These are phyloP conservation scores for Ceratocystis colombiana DNA, from an alignment of 2,329 filamentous ascomycete species.

Conservation along the genomic window DNA sequence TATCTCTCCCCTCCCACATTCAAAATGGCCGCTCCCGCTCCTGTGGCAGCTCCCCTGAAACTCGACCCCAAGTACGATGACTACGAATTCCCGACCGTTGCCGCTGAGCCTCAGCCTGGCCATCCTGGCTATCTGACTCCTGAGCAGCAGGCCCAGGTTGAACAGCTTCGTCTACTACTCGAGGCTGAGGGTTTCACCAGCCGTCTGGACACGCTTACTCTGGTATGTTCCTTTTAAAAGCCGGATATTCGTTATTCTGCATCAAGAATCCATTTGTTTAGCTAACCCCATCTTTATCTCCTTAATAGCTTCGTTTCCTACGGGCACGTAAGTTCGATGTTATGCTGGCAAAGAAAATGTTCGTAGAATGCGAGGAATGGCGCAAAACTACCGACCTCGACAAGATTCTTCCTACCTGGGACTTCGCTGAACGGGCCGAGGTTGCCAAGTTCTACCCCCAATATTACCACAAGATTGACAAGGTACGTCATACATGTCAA, in stretches of 20 bases:
- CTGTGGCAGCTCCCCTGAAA: conserved; percentile 35
- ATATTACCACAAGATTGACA: conserved; percentile 97
- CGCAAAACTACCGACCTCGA: conserved; percentile 77
- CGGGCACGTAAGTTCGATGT: conserved; percentile 94
- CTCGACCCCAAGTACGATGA: conserved; percentile 87
- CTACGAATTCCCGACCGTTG: conserved; percentile 82
- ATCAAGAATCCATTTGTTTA: conserved; percentile 11
- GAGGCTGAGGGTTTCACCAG: conserved; percentile 75
- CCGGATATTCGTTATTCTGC: background rate
- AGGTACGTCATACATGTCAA: conserved; percentile 39
- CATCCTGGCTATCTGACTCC: conserved; percentile 81
- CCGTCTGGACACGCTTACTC: conserved; percentile 79
- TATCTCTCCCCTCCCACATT: background rate
- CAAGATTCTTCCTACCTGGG: conserved; percentile 66
- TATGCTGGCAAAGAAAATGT: conserved; percentile 77
- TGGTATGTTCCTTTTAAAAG: conserved; percentile 50
- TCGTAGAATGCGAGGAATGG: conserved; percentile 83
- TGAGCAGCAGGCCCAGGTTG: conserved; percentile 79
- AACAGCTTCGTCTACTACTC: conserved; percentile 73
- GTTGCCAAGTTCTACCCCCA: conserved; percentile 91
- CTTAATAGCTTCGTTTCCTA: conserved; percentile 66
- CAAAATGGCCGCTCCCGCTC: conserved; percentile 22
- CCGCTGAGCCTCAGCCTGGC: conserved; percentile 59
- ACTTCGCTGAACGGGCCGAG: conserved; percentile 74
- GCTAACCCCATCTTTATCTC: conserved; percentile 7